Evolutionary conservation across 306 rosid genomes (phyloP), one percentile per base, ranked within the genome.

Genomic region (Ochetophila trinervis): DNA sequence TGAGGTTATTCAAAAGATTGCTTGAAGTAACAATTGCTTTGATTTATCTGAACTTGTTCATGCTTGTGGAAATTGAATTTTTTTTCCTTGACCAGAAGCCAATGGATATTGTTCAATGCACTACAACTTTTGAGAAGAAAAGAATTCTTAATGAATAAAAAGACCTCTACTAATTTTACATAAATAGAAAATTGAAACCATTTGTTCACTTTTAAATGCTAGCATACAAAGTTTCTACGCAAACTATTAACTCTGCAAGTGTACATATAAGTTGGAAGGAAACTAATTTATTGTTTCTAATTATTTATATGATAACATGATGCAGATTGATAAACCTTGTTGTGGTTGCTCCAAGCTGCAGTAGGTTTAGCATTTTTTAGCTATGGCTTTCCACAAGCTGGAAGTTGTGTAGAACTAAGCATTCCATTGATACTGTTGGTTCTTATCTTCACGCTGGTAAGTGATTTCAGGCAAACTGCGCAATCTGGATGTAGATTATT

Each of bases 311-410:
- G 62, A 60, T 40, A 24, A 60, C 40, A 59, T 55, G 21, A 70
- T 82, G 78, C 75, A 91, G 97, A 83, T 62, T 91, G 68, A 83
- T 86, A 88, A 86, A 89, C 76, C 98, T 97, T 45, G 66, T 89
- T 58, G 97, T 93, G 72, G 91, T 93, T 74, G 98, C 98, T 37
- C 98, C 98, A 57, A 76, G 96, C 97, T 37, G 96, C 96, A 2
- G 84, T 89, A 56, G 96, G 98, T 64, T 86, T 92, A 77, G 96
- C 98, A 19, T 92, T 92, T 82, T 92, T 92, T 64, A 87, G 98
- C 85, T 92, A 84, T 44, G 98, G 98, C 20, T 89, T 92, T 81
- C 95, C 93, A 27, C 96, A 89, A 76, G 96, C 96, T 52, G 96
- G 95, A 37, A 79, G 84, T 74, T 93, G 98, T 75, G 60, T 86